Conservation (phyloP, 495 filamentous ascomycete species). For the Podospora australis region DNA sequence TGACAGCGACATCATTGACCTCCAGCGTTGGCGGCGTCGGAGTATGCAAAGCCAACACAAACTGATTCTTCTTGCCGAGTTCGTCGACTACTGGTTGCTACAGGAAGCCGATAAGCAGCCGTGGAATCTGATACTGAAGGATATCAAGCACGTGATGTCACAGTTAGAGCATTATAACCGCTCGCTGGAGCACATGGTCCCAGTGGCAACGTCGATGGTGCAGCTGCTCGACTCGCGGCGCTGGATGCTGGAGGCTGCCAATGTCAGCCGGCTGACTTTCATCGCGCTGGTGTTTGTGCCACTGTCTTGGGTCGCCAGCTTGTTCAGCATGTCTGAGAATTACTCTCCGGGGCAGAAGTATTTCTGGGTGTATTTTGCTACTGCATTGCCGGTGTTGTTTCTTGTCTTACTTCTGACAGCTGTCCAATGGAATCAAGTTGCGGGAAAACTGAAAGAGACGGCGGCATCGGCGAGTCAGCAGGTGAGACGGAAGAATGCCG, state of each 20-base stretch:
- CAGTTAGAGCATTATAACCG: conserved; percentile 7
- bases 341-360: conserved; percentile 5
- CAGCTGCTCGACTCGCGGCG: conserved; percentile 8
- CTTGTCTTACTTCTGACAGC: conserved; percentile 7
- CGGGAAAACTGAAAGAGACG: conserved; percentile 4
- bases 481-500: too few species aligned
- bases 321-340: conserved; percentile 30
- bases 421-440: conserved; percentile 7
- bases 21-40: conserved; percentile 9
- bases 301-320: conserved; percentile 27
- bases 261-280: conserved; percentile 29
- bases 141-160: conserved; percentile 7
- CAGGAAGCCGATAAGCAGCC: conserved; percentile 11
- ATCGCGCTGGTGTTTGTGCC: conserved; percentile 36
- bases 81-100: conserved; percentile 8
- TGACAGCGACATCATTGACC: conserved; percentile 7
- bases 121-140: conserved; percentile 7
- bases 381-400: conserved; percentile 6
- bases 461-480: too few species aligned
- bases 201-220: conserved; percentile 8
- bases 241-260: conserved; percentile 21
- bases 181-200: conserved; percentile 7
- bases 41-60: conserved; percentile 10
- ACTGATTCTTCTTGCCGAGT: conserved; percentile 7
- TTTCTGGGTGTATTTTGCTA: conserved; percentile 12